phyloP scores from a whole-genome alignment of 768 basidiomycete genomes.

The Lentinula edodes region DNA sequence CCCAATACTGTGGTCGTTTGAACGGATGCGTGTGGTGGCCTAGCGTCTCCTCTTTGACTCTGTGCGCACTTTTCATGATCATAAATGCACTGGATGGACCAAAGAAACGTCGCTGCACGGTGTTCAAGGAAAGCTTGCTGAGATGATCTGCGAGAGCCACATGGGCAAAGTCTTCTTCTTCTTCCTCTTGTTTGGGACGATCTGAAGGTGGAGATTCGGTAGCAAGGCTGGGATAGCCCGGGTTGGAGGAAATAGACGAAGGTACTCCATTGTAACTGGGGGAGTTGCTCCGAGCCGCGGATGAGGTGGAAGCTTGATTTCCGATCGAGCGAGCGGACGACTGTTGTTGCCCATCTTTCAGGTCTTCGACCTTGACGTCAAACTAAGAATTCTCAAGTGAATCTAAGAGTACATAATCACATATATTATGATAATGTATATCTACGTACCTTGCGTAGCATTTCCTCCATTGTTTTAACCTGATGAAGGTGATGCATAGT shows the following conservation, averaged over 20 bases:
- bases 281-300: neutral
- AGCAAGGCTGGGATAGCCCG: constrained; percentile 4
- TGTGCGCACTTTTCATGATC: constrained; percentile 7
- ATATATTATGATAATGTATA: no score
- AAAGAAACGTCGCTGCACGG: constrained; percentile 9
- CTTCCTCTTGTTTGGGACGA: constrained; percentile 13
- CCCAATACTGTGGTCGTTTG: constrained; percentile 8
- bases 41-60: neutral
- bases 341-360: neutral
- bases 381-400: neutral
- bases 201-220: constrained; percentile 1
- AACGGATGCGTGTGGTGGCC: neutral
- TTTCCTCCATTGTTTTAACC: constrained; percentile 37
- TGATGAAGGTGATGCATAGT: constrained; percentile 10
- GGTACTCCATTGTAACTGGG: neutral
- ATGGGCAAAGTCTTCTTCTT: constrained; percentile 27
- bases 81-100: constrained; percentile 8
- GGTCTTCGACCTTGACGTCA: neutral
- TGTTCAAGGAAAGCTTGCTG: constrained; percentile 21
- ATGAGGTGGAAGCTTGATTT: neutral
- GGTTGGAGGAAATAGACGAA: neutral
- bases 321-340: neutral
- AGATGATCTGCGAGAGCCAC: constrained; percentile 27
- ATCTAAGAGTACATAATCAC: neutral
- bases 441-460: constrained; percentile 29